Conservation (phyloP, 495 filamentous ascomycete genomes). For the Penicillium steckii region DNA sequence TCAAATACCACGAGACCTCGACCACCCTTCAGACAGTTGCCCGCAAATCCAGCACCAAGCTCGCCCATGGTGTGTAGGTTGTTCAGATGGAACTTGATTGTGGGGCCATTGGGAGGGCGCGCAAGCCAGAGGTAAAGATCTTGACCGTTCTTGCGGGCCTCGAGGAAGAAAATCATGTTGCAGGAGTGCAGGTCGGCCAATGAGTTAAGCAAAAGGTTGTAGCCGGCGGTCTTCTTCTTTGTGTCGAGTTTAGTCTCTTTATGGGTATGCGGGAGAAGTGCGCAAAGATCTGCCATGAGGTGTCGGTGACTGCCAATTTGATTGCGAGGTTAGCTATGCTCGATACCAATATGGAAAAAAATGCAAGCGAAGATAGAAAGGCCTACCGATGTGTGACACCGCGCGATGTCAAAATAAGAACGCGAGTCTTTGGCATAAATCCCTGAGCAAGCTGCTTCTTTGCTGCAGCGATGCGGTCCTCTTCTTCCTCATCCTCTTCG, state of each 20-base stretch:
- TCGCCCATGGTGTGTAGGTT: conserved; percentile 93
- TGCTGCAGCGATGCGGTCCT: conserved; percentile 25
- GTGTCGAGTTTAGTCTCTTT: conserved; percentile 97
- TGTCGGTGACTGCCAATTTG: conserved; percentile 71
- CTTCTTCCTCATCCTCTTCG: conserved; percentile 44
- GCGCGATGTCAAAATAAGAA: conserved; percentile 85
- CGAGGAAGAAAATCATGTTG: conserved; percentile 97
- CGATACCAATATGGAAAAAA: neutral
- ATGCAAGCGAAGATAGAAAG: neutral
- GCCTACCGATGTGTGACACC: conserved; percentile 86
- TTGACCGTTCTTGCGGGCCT: conserved; percentile 84
- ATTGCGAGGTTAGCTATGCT: conserved; percentile 3
- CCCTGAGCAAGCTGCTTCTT: conserved; percentile 44
- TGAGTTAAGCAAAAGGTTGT: conserved; percentile 87
- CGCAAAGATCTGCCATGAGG: conserved; percentile 83
- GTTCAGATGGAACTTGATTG: conserved; percentile 66
- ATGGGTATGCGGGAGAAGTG: conserved; percentile 84
- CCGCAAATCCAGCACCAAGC: conserved; percentile 79
- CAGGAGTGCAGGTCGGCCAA: conserved; percentile 97
- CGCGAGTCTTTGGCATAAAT: conserved; percentile 59
- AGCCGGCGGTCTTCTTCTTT: conserved; percentile 72
- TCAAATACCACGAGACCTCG: conserved; percentile 96
- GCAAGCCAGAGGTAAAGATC: conserved; percentile 93
- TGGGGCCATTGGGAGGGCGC: conserved; percentile 93
- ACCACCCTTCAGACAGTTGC: conserved; percentile 94